Evolutionary conservation across 495 filamentous ascomycete genomes (phyloP).

Genomic region (Lepraria neglecta): DNA sequence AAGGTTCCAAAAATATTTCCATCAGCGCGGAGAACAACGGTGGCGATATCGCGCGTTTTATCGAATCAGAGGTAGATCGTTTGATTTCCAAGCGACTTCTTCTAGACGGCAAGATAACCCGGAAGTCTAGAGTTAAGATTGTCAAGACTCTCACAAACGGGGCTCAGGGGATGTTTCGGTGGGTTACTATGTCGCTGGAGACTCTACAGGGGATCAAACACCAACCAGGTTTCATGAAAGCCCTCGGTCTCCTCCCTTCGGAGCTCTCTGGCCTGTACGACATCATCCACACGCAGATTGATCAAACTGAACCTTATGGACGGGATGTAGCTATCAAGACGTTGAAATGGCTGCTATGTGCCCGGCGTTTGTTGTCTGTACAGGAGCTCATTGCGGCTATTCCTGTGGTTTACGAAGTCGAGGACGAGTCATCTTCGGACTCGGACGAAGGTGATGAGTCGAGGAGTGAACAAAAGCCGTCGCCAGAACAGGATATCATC

Average conservation of each 20-base stretch:
- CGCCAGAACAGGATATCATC: conserved; percentile 10
- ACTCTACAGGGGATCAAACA: conserved; percentile 6
- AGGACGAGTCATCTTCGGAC: too few species aligned
- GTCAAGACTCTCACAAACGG: conserved; percentile 2
- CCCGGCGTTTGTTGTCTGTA: background rate
- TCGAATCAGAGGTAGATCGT: conserved; percentile 30
- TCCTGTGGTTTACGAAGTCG: background rate
- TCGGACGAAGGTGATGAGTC: too few species aligned
- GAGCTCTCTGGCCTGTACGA: conserved; percentile 4
- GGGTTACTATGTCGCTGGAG: conserved; percentile 3
- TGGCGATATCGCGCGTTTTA: conserved; percentile 31
- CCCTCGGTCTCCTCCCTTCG: background rate
- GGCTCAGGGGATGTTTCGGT: conserved; percentile 17
- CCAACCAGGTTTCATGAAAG: background rate
- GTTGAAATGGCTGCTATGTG: conserved; percentile 16
- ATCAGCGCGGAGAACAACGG: conserved; percentile 35
- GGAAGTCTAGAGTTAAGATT: conserved; percentile 22
- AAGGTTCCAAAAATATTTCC: conserved; percentile 28
- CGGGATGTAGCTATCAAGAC: background rate
- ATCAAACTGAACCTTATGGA: background rate
- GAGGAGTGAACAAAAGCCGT: conserved; percentile 2
- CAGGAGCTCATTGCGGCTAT: conserved; percentile 5
- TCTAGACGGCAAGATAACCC: background rate
- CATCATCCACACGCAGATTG: conserved; percentile 4
- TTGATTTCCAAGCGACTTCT: conserved; percentile 20